phyloP scores from a whole-genome alignment of 23 red algal species.

The Gracilaria caudata region DNA sequence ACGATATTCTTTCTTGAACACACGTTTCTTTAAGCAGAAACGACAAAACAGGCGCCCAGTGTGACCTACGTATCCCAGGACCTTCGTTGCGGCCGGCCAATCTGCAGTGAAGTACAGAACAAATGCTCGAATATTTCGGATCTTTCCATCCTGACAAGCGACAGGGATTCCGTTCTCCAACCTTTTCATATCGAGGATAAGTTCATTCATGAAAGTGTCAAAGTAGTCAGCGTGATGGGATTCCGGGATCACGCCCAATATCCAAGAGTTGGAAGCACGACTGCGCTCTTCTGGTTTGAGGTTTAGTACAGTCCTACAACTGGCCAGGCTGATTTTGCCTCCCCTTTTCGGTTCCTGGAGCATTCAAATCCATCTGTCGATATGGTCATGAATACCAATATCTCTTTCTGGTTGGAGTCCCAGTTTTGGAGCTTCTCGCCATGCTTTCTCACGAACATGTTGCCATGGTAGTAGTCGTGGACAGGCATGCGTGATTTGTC shows the following conservation, averaged over 20 bases:
- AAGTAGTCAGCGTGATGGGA: slow-evolving; percentile 19
- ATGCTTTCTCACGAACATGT: neutral
- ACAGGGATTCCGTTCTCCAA: neutral
- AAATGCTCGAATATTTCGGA: neutral
- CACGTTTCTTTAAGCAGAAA: too few species aligned
- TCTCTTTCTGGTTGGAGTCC: neutral
- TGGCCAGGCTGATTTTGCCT: neutral
- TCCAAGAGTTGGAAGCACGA: neutral
- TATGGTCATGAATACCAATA: neutral
- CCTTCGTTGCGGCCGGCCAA: too few species aligned
- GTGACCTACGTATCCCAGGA: too few species aligned
- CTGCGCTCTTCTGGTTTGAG: too few species aligned
- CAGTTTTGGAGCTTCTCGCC: neutral
- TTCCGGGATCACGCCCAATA: neutral
- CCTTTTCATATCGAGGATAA: slow-evolving; percentile 2
- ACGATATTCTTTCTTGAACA: too few species aligned
- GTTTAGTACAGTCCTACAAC: neutral
- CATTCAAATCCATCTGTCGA: slow-evolving; percentile 7
- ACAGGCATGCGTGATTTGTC: neutral
- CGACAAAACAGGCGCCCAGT: too few species aligned
- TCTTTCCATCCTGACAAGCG: neutral
- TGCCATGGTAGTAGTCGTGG: slow-evolving; percentile 31
- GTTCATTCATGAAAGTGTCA: slow-evolving; percentile 7
- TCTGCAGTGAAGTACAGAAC: neutral
- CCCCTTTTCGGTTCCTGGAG: neutral